These are phyloP conservation scores for Lagerstroemia speciosa DNA, from an alignment of 345 rosid genomes.

Conservation along the genomic window DNA sequence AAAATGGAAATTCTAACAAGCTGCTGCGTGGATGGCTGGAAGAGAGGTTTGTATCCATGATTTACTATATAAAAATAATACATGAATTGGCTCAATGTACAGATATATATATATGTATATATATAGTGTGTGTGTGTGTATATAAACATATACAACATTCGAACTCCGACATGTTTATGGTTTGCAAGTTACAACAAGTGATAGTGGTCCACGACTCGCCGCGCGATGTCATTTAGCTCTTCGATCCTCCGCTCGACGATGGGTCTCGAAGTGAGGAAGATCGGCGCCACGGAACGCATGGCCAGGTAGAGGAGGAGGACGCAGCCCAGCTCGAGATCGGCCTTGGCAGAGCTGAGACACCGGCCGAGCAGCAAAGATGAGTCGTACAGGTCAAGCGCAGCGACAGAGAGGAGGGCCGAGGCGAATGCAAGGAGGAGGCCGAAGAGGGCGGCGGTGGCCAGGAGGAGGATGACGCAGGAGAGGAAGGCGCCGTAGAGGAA, in stretches of 20 bases:
- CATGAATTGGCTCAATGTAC: no score
- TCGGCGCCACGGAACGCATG: slow-evolving; percentile 1
- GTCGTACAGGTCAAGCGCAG: slow-evolving; percentile 16
- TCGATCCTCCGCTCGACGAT: background rate
- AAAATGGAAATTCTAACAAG: no score
- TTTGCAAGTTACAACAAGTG: background rate
- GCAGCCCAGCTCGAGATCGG: slow-evolving; percentile 24
- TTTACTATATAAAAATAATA: no score
- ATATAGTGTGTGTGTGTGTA: no score
- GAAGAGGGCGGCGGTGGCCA: slow-evolving; percentile 10
- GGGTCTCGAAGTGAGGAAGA: background rate
- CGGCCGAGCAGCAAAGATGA: slow-evolving; percentile 1
- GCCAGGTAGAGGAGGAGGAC: slow-evolving; percentile 16
- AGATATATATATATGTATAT: no score
- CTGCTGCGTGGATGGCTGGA: no score
- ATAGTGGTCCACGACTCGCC: background rate
- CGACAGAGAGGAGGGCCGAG: slow-evolving; percentile 15
- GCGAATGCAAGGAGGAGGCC: slow-evolving; percentile 19
- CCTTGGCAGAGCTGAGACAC: slow-evolving; percentile 4
- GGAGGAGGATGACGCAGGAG: slow-evolving; percentile 13
- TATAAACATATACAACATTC: no score
- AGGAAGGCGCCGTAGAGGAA: slow-evolving; percentile 27
- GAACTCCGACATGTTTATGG: no score
- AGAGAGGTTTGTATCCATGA: no score
- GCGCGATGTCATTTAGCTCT: background rate